Conservation (phyloP, 768 basidiomycete species). For the Cubamyces sp. region DNA sequence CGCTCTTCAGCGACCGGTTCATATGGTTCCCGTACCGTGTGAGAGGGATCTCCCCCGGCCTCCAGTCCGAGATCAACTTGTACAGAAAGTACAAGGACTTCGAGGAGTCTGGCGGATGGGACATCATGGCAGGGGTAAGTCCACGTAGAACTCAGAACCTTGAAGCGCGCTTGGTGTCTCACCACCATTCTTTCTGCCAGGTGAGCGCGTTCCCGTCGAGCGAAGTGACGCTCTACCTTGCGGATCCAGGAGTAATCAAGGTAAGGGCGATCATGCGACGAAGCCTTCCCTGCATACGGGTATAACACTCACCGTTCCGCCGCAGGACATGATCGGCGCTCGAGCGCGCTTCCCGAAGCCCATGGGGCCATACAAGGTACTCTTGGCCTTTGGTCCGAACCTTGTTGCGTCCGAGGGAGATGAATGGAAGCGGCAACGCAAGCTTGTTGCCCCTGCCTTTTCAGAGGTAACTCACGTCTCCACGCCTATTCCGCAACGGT, state of each 20-base stretch:
- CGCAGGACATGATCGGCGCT: conserved; percentile 52
- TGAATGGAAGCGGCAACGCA: conserved; percentile 66
- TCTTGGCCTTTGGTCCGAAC: conserved; percentile 60
- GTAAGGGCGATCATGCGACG: conserved; percentile 3
- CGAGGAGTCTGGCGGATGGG: conserved; percentile 24
- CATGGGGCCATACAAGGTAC: conserved; percentile 45
- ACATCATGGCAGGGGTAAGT: conserved; percentile 32
- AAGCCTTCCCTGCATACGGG: neutral
- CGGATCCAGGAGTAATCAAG: conserved; percentile 24
- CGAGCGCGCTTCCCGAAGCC: conserved; percentile 62
- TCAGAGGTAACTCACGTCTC: conserved; percentile 52
- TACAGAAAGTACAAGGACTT: conserved; percentile 30
- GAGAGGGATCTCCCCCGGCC: conserved; percentile 26
- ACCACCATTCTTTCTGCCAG: neutral
- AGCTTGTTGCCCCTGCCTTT: conserved; percentile 63
- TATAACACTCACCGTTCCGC: neutral
- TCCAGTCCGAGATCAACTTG: conserved; percentile 21
- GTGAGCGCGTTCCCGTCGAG: conserved; percentile 13
- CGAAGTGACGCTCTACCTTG: conserved; percentile 19
- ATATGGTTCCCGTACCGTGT: conserved; percentile 27
- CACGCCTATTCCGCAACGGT: no score
- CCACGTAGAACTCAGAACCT: neutral
- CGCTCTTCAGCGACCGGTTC: conserved; percentile 21
- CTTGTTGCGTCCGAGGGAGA: conserved; percentile 65
- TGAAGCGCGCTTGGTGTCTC: neutral